A percentile compares a stretch with the other conserved stretches of the same genome.
phyloP scores from a whole-genome alignment of 805 yeast genomes.

The Millerozyma miso region DNA sequence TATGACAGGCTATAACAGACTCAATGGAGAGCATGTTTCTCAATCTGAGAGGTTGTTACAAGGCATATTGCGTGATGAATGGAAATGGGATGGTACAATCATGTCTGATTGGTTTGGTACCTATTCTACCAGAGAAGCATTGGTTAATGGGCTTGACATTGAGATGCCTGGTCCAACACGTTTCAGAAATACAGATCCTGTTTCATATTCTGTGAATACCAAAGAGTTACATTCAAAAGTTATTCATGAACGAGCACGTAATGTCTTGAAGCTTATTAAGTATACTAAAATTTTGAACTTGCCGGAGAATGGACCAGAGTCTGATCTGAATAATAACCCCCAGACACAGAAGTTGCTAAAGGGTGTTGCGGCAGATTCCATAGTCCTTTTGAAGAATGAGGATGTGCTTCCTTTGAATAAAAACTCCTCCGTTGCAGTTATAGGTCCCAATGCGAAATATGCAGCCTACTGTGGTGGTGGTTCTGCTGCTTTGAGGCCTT shows the following conservation, averaged over 20 bases:
- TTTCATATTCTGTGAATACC: constrained; percentile 39
- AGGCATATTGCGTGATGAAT: constrained; percentile 49
- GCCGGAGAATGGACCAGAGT: constrained; percentile 17
- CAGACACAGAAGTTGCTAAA: constrained; percentile 42
- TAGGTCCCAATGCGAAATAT: constrained; percentile 56
- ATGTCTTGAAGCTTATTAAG: constrained; percentile 46
- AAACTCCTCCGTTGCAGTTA: constrained; percentile 32
- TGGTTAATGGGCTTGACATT: constrained; percentile 55
- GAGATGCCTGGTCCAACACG: constrained; percentile 66
- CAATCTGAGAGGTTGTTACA: constrained; percentile 41
- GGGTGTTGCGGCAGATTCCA: constrained; percentile 46
- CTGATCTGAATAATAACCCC: constrained; percentile 38
- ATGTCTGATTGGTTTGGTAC: constrained; percentile 68
- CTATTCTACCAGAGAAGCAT: constrained; percentile 42
- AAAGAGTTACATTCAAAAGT: constrained; percentile 37
- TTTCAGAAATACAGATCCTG: constrained; percentile 37
- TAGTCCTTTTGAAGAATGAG: constrained; percentile 53
- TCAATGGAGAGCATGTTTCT: constrained; percentile 58
- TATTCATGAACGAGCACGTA: constrained; percentile 46
- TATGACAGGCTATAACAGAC: constrained; percentile 62
- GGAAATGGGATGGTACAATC: constrained; percentile 52
- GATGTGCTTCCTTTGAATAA: constrained; percentile 43
- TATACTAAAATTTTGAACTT: constrained; percentile 39
- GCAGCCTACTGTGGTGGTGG: constrained; percentile 60
- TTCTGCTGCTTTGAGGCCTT: constrained; percentile 49